Evolutionary conservation across 176 grass and related monocot genomes (phyloP), one percentile per base, ranked within the genome.

Genomic region (Oryza glaberrima): DNA sequence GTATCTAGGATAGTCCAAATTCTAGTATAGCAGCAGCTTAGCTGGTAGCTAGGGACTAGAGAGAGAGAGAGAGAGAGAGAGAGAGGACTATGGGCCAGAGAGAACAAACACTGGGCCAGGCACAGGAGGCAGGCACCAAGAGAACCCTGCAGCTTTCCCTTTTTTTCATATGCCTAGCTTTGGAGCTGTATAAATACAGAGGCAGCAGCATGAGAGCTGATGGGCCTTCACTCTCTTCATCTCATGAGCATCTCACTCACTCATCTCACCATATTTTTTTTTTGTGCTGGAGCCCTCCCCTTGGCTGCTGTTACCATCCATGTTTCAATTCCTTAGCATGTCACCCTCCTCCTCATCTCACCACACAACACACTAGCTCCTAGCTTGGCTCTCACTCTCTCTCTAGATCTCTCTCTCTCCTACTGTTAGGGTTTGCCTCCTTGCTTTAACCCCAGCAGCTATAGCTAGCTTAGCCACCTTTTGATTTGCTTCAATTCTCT

Each of bases 141-240:
- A 72, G 40, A 76, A 79, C 60, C 77, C 40, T 41, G 40, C 40
- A 44, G 32, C 82, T 85, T 90, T 87, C 69, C 9, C 65, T 43
- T 86, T 63, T 40, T 35, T 32, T 68, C 44, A 61, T 68, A 40
- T 13, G 63, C 84, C 76, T 20, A 56, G 52, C 52, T 87, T 83
- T 73, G 75, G 88, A 69, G 47, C 49, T 90, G 89, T 90, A 90
- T 90, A 90, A 87, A 90, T 90, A 90, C 89, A 41, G 47, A 44
- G 79, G 79, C 68, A 60, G 28, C 70, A 44, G 70, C 45, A 58
- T 48, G 76, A 36, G 84, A 87, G 64, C 58, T 11, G 58, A 63
- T 63, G 79, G 81, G 41, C 69, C 74, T 90, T 76, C 84, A 63
- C 51, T 70, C 52, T 19, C 19, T 17, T 58, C 47, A 12, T 14